Evolutionary conservation across 1,284 basidiomycete species (phyloP).

Genomic region (Clitocybe nebularis): DNA sequence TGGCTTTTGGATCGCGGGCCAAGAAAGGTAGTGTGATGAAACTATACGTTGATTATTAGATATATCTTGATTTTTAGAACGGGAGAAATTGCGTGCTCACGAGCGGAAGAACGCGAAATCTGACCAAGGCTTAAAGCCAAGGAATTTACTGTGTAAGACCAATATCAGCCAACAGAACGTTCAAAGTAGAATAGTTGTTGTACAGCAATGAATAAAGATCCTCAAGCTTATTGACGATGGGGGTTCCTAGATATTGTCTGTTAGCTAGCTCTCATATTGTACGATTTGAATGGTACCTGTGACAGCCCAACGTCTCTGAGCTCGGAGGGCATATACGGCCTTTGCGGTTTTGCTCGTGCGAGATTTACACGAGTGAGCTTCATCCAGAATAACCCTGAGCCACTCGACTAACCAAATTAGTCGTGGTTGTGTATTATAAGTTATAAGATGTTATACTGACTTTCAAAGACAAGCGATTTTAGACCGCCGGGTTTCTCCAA

Average conservation of each 20-base stretch:
- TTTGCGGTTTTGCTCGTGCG: constrained; percentile 87
- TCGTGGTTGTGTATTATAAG: constrained; percentile 7
- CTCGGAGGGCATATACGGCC: constrained; percentile 83
- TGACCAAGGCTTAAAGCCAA: constrained; percentile 90
- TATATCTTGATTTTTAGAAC: not conserved
- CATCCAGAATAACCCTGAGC: constrained; percentile 80
- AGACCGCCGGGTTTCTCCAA: constrained; percentile 42
- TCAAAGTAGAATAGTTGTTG: constrained; percentile 21
- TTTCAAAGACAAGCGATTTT: constrained; percentile 66
- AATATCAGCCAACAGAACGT: not conserved
- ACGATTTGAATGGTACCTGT: constrained; percentile 48
- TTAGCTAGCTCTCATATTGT: not conserved
- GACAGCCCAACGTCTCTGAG: constrained; percentile 85
- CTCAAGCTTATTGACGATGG: constrained; percentile 93
- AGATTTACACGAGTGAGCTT: constrained; percentile 96
- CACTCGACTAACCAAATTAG: constrained; percentile 55
- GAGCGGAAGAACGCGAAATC: constrained; percentile 85
- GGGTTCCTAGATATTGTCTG: constrained; percentile 60
- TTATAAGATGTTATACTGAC: constrained; percentile 37
- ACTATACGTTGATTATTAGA: constrained; percentile 31
- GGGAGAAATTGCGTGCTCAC: constrained; percentile 36
- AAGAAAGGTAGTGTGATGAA: constrained; percentile 91
- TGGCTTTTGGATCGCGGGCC: constrained; percentile 82
- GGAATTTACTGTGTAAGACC: constrained; percentile 68
- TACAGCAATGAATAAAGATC: constrained; percentile 88